Conservation (phyloP, 1,139 yeast species). For the Zygosaccharomyces sapae region DNA sequence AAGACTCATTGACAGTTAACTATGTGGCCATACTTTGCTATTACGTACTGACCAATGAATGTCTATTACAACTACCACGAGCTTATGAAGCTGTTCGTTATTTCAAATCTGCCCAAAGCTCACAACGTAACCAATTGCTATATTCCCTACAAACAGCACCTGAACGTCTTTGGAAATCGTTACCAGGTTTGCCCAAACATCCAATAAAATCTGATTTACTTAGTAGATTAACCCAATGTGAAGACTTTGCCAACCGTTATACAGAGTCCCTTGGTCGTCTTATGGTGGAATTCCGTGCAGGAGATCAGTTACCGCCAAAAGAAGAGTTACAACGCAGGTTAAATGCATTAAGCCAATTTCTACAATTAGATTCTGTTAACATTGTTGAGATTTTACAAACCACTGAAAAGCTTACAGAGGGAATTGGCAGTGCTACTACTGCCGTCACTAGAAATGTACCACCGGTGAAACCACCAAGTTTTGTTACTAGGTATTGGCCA, state of each 20-base stretch:
- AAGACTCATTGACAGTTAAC: background rate
- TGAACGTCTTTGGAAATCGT: constrained; percentile 11
- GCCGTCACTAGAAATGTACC: constrained; percentile 3
- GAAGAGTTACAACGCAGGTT: constrained; percentile 20
- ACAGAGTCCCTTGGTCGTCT: constrained; percentile 12
- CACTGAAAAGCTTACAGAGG: constrained; percentile 13
- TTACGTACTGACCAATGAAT: constrained; percentile 20
- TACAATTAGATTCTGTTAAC: constrained; percentile 15
- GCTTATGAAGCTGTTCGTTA: constrained; percentile 21
- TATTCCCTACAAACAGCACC: constrained; percentile 38
- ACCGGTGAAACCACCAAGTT: constrained; percentile 44
- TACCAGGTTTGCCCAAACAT: constrained; percentile 20
- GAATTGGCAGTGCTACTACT: background rate
- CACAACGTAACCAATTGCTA: constrained; percentile 32
- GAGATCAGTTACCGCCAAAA: constrained; percentile 9
- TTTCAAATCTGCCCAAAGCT: constrained; percentile 20
- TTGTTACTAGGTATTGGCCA: constrained; percentile 67
- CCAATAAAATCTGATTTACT: constrained; percentile 5
- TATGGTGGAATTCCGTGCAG: constrained; percentile 11
- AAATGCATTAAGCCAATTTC: constrained; percentile 9
- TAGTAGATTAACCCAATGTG: background rate
- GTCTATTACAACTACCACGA: constrained; percentile 18
- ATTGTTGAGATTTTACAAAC: constrained; percentile 20
- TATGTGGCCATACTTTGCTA: constrained; percentile 23
- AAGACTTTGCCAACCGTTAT: constrained; percentile 1